These are phyloP conservation scores for Favolaschia claudopus DNA, from an alignment of 768 basidiomycete genomes.

Conservation along the genomic window DNA sequence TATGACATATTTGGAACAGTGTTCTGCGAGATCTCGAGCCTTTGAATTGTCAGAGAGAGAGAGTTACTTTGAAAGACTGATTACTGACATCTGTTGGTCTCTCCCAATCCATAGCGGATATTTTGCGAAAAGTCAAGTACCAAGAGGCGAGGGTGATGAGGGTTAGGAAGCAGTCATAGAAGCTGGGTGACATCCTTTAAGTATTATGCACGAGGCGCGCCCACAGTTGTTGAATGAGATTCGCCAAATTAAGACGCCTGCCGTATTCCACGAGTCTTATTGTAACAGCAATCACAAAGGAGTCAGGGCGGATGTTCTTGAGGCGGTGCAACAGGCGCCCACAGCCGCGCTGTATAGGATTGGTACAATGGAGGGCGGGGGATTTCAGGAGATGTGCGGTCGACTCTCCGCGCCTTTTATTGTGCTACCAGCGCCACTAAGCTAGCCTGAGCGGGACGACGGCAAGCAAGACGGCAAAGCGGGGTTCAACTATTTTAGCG, in stretches of 20 bases:
- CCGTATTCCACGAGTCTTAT: background rate
- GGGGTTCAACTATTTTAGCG: conserved; percentile 2
- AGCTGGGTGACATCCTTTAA: conserved; percentile 11
- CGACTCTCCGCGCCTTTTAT: conserved; percentile 1
- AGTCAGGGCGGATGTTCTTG: background rate
- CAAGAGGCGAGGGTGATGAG: conserved; percentile 16
- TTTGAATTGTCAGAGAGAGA: background rate
- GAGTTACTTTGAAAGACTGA: background rate
- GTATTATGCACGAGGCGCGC: background rate
- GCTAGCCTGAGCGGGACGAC: conserved; percentile 1
- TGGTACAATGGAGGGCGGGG: background rate
- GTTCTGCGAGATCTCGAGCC: conserved; percentile 20
- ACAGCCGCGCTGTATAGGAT: too few relatives aligned
- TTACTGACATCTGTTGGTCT: conserved; percentile 9
- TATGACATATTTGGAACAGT: conserved; percentile 21
- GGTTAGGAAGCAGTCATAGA: conserved; percentile 8
- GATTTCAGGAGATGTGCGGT: background rate
- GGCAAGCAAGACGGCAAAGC: background rate
- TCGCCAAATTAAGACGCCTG: conserved; percentile 1
- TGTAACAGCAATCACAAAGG: background rate
- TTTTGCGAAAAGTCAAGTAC: conserved; percentile 3
- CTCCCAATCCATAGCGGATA: conserved; percentile 14
- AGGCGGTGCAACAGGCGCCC: too few relatives aligned
- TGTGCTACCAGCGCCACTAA: conserved; percentile 2
- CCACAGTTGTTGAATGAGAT: background rate